Percentiles rank a stretch among this genome's conserved stretches.
Evolutionary conservation across 192 early-diverging fungal genomes (phyloP).

Genomic region (Spizellomyces punctatus): DNA sequence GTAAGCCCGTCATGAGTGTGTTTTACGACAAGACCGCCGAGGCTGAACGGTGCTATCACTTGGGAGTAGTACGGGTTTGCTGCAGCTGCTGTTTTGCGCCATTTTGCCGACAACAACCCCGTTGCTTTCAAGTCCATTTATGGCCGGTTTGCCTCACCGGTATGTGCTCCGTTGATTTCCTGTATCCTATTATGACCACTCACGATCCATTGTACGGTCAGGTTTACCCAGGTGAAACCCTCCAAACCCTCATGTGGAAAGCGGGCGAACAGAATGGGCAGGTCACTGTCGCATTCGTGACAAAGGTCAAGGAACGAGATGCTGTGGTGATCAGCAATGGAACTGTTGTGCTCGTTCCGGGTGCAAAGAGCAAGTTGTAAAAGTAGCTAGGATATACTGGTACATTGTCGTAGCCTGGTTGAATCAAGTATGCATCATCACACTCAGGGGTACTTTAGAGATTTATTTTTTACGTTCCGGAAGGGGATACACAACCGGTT

Average conservation of each 20-base stretch:
- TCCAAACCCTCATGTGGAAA: slow-evolving; percentile 74
- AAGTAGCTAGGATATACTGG: neutral
- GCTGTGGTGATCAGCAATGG: slow-evolving; percentile 65
- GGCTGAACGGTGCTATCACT: slow-evolving; percentile 33
- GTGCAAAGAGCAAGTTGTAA: slow-evolving; percentile 21
- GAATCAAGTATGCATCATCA: too few species aligned
- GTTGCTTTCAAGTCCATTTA: slow-evolving; percentile 62
- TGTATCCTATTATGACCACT: neutral
- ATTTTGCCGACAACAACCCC: slow-evolving; percentile 56
- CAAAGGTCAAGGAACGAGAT: slow-evolving; percentile 60
- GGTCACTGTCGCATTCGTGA: slow-evolving; percentile 59
- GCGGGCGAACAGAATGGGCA: slow-evolving; percentile 47
- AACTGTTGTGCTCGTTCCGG: slow-evolving; percentile 44
- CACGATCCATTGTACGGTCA: neutral
- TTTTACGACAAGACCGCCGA: slow-evolving; percentile 31
- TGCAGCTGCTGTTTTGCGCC: slow-evolving; percentile 60
- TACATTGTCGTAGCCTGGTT: too few species aligned
- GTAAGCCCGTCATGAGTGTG: slow-evolving; percentile 37
- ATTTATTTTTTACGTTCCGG: too few species aligned
- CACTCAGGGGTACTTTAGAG: too few species aligned
- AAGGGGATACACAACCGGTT: too few species aligned
- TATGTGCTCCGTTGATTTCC: slow-evolving; percentile 19
- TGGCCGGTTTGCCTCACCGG: slow-evolving; percentile 69
- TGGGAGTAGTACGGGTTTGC: slow-evolving; percentile 54
- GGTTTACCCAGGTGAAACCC: slow-evolving; percentile 71